Evolutionary conservation across 129 eudicot species (phyloP), one percentile per base, ranked within the genome.

Genomic region (Artemisia argyi): DNA sequence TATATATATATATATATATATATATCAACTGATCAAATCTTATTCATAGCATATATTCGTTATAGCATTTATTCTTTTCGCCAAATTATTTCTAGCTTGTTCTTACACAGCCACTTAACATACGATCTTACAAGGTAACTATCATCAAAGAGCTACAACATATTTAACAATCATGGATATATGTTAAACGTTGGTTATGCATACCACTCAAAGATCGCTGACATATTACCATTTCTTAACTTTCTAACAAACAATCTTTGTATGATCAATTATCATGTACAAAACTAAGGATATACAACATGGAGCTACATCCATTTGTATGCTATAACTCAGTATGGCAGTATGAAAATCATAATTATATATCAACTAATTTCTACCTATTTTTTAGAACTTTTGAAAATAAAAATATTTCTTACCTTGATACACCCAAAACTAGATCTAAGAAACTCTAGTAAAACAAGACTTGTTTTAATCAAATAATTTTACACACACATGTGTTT

Each of bases 381-480:
- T 16, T 1, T 55, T 14, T 57, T 17, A 7, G 9, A 1, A 11
- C 6, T 35, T 39, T 55, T 16, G 14, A 18, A 15, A 54, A 47
- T 7, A 54, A 30, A 12, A 24, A 52, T 2, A 5, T 39, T 39
- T 35, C 11, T 54, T 65, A 53, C 49, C 49, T n/a, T 14, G 30
- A 42, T 20, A 42, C 66, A 56, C 58, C 53, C 30, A 52, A 30
- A 61, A 68, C 54, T 50, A 80, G 78, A 65, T 61, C 74, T 73
- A 48, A 28, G 3, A 49, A 26, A 15, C 26, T 46, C 12, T 22
- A 57, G 47, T 16, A 16, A 53, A 64, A 7, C 50, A 72, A 72
- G 47, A 15, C 54, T 16, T 48, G 18, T 0, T 28, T 49, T 15
- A 11, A 9, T 17, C 44, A 55, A 16, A 5, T 11, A 16, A 5